Conservation (phyloP, 2,329 filamentous ascomycete genomes). For the Metarhizium robertsii region DNA sequence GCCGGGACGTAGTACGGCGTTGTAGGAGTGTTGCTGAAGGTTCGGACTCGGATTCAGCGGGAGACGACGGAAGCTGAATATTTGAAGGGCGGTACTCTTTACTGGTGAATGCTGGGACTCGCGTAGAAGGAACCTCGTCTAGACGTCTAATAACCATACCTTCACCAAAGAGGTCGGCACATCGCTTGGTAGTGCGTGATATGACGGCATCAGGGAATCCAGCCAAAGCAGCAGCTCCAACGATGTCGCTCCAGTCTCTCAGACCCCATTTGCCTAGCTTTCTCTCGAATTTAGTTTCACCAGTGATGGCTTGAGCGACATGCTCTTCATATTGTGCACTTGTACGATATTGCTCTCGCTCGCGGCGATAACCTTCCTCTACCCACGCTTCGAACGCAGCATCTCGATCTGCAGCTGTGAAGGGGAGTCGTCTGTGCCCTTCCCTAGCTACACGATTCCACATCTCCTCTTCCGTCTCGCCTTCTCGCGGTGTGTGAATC, state of each 20-base stretch:
- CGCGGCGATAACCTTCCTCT: slow-evolving; percentile 16
- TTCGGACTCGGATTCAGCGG: slow-evolving; percentile 13
- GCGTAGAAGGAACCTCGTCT: slow-evolving; percentile 20
- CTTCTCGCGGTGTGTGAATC: slow-evolving; percentile 26
- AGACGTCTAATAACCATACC: slow-evolving; percentile 56
- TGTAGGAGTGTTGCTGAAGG: slow-evolving; percentile 17
- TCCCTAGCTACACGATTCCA: slow-evolving; percentile 36
- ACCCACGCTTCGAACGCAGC: slow-evolving; percentile 25
- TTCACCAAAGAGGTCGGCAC: slow-evolving; percentile 65
- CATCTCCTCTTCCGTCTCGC: slow-evolving; percentile 38
- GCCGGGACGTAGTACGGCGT: slow-evolving; percentile 18
- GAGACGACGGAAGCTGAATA: slow-evolving; percentile 14
- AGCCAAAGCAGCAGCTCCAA: slow-evolving; percentile 66
- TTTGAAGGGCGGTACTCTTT: slow-evolving; percentile 21
- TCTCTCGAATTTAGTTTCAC: slow-evolving; percentile 12
- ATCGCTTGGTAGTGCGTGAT: slow-evolving; percentile 62
- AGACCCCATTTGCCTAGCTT: slow-evolving; percentile 31
- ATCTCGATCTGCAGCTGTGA: slow-evolving; percentile 16
- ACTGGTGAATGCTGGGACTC: slow-evolving; percentile 14
- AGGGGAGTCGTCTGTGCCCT: slow-evolving; percentile 21
- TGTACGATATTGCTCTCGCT: neutral
- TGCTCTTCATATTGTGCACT: neutral
- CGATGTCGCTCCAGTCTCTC: slow-evolving; percentile 77
- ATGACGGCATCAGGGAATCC: slow-evolving; percentile 60
- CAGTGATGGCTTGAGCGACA: neutral